A percentile compares a stretch with the other conserved stretches of the same genome.
These are phyloP conservation scores for Clonostachys solani DNA, from an alignment of 2,329 filamentous ascomycete genomes.

Conservation along the genomic window DNA sequence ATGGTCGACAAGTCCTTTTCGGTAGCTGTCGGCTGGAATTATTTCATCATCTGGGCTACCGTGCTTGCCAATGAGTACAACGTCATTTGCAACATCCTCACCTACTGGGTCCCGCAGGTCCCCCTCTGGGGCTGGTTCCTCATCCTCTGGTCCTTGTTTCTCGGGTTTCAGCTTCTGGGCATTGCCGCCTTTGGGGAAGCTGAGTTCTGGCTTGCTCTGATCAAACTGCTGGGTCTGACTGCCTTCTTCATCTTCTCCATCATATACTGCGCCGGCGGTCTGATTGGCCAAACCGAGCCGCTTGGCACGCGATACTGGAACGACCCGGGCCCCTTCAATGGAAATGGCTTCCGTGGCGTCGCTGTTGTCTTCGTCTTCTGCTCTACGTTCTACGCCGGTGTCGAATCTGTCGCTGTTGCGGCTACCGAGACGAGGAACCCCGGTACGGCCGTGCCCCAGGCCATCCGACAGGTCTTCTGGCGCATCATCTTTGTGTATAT, in stretches of 20 bases:
- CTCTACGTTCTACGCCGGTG: constrained; percentile 67
- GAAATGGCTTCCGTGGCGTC: constrained; percentile 62
- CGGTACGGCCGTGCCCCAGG: constrained; percentile 47
- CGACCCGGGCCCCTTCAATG: constrained; percentile 63
- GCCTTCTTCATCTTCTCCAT: constrained; percentile 74
- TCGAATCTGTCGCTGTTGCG: constrained; percentile 58
- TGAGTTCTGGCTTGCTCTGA: constrained; percentile 73
- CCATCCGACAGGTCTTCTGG: constrained; percentile 58
- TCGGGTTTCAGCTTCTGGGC: constrained; percentile 65
- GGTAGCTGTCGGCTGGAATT: constrained; percentile 68
- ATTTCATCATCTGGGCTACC: constrained; percentile 63
- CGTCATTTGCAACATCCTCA: constrained; percentile 60
- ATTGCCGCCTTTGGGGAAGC: constrained; percentile 74
- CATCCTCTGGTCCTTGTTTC: constrained; percentile 71
- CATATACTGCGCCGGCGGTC: constrained; percentile 65
- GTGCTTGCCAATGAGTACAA: constrained; percentile 71
- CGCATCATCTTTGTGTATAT: constrained; percentile 62
- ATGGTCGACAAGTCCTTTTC: constrained; percentile 69
- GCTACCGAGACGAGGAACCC: constrained; percentile 59
- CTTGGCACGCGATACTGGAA: constrained; percentile 71
- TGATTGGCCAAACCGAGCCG: constrained; percentile 49
- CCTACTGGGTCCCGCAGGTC: constrained; percentile 58
- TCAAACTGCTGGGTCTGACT: constrained; percentile 66
- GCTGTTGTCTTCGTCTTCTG: constrained; percentile 66
- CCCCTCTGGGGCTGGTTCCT: constrained; percentile 67